Base-by-base conservation (phyloP, 2,329 filamentous ascomycete genomes). In the Chaetoscypha palmicola region DNA sequence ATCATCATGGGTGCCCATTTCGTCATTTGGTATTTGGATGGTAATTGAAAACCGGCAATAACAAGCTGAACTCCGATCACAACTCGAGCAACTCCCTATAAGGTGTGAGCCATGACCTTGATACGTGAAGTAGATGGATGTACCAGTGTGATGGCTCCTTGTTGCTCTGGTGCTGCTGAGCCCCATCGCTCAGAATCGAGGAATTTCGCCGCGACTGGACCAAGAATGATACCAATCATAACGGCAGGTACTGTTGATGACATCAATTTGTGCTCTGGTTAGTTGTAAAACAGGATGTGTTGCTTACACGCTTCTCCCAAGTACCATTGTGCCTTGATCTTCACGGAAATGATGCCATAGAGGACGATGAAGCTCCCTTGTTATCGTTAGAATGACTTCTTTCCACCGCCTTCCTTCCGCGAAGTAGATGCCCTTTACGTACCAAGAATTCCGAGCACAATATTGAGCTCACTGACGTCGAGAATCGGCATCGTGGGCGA, bases 51-150 rank as follows among this genome's bases (percentile, higher is more conserved):
- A 3, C 89, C 89, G 0, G 88, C 87, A 8, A 94, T 71, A 8
- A 94, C 85, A 12, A 95, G 76, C 65, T 94, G 89, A 0, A 94
- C 85, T 2, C 88, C 88, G 0, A 95, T 76, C 0, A 94, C 89
- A 33, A 33, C 31, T 33, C 52, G 49, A 1, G 24, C 24, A 28
- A 28, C 12, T 28, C 24, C 24, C 24, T 28, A 28, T 28, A 12
- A 28, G 24, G 12, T 28, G 24, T 28, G 24, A 28, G 24, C 24
- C 24, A 28, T 28, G 24, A 28, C 8, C 8, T 12, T 8, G 8
- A 8, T 12, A 8, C 24, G 24, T 8, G 24, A 12, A 12, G 24
- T 28, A 8, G n/a, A 16, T 19, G 7, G 8, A 47, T 58, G 28
- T 60, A 69, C 68, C 49, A 69, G 62, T 30, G 66, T 68, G 41